Evolutionary conservation across 2,329 filamentous ascomycete species (phyloP).

Genomic region (Alternaria solani): DNA sequence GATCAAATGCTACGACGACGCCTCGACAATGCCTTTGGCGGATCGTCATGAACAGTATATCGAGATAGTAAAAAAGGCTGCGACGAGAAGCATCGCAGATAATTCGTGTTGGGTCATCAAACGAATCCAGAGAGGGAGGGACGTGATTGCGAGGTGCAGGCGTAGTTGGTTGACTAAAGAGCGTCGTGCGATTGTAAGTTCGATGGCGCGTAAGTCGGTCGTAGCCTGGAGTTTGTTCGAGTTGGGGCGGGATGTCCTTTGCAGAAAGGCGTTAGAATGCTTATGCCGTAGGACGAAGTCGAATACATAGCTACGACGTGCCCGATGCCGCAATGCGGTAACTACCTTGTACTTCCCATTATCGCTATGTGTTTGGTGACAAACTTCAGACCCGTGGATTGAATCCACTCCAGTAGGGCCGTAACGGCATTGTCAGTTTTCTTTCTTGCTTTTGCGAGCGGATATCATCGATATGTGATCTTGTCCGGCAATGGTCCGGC

Average conservation of each 20-base stretch:
- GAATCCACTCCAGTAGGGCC: not conserved
- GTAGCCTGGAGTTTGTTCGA: not conserved
- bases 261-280: not conserved
- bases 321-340: not conserved
- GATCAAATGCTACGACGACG: not conserved
- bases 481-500: slow-evolving; percentile 28
- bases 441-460: not conserved
- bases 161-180: too few species aligned
- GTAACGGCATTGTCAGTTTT: not conserved
- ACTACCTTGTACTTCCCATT: not conserved
- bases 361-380: not conserved
- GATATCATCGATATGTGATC: slow-evolving; percentile 30
- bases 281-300: not conserved
- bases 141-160: not conserved
- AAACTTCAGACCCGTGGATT: not conserved
- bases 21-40: not conserved
- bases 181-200: not conserved
- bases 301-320: not conserved
- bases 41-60: not conserved
- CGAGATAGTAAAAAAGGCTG: not conserved
- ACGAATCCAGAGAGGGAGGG: not conserved
- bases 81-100: not conserved
- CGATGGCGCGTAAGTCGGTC: not conserved
- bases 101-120: not conserved
- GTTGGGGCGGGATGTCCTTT: not conserved